Evolutionary conservation across 345 rosid species (phyloP).

Genomic region (Eucalyptus shirleyi): DNA sequence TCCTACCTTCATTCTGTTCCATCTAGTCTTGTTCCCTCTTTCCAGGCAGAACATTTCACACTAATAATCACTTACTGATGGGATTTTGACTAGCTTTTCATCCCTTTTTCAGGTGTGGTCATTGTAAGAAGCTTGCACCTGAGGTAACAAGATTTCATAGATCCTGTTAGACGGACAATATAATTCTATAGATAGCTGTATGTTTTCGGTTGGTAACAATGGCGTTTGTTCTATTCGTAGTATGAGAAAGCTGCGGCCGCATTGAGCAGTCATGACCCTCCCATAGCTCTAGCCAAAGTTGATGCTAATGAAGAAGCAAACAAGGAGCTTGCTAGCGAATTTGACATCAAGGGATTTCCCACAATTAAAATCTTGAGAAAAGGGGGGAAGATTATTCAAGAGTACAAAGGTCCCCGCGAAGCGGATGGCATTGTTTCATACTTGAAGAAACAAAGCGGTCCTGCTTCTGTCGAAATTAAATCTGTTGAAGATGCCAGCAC

Average conservation of each 20-base stretch:
- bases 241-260: constrained; percentile 91
- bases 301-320: constrained; percentile 76
- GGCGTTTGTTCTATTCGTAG: constrained; percentile 16
- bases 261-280: constrained; percentile 56
- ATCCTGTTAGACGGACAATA: neutral
- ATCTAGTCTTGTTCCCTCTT: neutral
- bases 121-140: constrained; percentile 91
- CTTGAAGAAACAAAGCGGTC: constrained; percentile 86
- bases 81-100: neutral
- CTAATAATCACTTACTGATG: neutral
- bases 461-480: constrained; percentile 76
- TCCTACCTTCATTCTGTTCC: neutral
- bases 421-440: constrained; percentile 81
- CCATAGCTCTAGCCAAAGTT: constrained; percentile 68
- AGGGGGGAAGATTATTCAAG: constrained; percentile 70
- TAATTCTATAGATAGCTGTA: neutral
- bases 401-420: constrained; percentile 93
- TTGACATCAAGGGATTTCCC: constrained; percentile 80
- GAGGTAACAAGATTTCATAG: constrained; percentile 32
- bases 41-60: neutral
- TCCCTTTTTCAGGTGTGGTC: constrained; percentile 71
- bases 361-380: constrained; percentile 77
- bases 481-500: constrained; percentile 45
- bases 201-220: neutral
- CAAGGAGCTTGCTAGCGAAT: constrained; percentile 42